Evolutionary conservation across 176 grass and related monocot genomes (phyloP).

Genomic region (Elymus sibiricus): DNA sequence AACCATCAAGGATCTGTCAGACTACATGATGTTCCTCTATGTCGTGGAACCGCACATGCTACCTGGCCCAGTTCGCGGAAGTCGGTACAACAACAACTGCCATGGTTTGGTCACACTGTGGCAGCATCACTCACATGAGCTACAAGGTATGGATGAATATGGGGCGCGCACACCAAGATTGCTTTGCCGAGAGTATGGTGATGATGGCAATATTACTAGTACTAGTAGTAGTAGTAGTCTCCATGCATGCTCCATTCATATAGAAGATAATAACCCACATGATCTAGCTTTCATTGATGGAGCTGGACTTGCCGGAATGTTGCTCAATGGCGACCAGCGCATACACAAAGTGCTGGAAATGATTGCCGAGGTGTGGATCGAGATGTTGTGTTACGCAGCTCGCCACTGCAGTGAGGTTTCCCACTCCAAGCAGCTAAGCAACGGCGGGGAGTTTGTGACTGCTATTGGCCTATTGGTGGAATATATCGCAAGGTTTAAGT

Average conservation of each 20-base stretch:
- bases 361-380: background rate
- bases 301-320: background rate
- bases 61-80: background rate
- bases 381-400: background rate
- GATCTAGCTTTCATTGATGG: background rate
- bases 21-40: background rate
- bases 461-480: background rate
- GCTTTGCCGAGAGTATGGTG: background rate
- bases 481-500: background rate
- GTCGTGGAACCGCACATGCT: background rate
- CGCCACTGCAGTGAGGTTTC: background rate
- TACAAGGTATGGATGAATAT: background rate
- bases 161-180: background rate
- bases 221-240: background rate
- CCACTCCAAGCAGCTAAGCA: constrained; percentile 1
- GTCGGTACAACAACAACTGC: background rate
- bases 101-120: background rate
- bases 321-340: background rate
- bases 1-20: background rate
- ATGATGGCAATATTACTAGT: background rate
- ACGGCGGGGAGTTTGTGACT: background rate
- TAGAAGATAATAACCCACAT: background rate
- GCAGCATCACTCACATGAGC: background rate
- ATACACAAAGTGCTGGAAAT: background rate
- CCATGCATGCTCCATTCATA: background rate